phyloP scores from a whole-genome alignment of 2,329 filamentous ascomycete species.

The Diaporthe humulicola region DNA sequence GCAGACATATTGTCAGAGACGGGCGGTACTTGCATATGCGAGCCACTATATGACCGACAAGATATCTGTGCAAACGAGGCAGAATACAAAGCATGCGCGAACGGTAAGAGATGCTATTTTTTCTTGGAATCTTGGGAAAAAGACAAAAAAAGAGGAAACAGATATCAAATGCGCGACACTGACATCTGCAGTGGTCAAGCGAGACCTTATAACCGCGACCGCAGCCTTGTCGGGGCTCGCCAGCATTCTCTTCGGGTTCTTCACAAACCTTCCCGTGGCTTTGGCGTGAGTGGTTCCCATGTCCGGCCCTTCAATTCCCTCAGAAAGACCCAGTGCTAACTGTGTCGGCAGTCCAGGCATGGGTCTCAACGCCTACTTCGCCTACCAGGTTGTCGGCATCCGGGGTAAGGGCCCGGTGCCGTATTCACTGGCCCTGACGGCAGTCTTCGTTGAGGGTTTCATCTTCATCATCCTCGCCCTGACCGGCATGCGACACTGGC shows the following conservation, averaged over 20 bases:
- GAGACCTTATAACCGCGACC: conserved; percentile 86
- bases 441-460: conserved; percentile 75
- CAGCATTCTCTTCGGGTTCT: conserved; percentile 81
- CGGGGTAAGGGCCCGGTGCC: conserved; percentile 69
- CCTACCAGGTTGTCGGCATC: conserved; percentile 75
- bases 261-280: conserved; percentile 85
- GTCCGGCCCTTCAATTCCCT: conserved; percentile 1
- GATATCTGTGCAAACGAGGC: conserved; percentile 62
- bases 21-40: conserved; percentile 82
- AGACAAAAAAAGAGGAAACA: conserved; percentile 48
- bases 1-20: conserved; percentile 79
- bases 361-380: conserved; percentile 77
- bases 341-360: conserved; percentile 69
- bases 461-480: conserved; percentile 75
- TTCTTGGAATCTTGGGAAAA: conserved; percentile 42
- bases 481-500: conserved; percentile 80
- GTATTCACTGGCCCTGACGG: conserved; percentile 72
- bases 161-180: neutral
- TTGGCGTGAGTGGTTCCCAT: conserved; percentile 69
- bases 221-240: conserved; percentile 83
- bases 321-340: conserved; percentile 37
- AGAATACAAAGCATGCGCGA: conserved; percentile 46
- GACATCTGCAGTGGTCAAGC: conserved; percentile 62
- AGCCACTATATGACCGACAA: conserved; percentile 54
- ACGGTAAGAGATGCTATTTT: conserved; percentile 11